phyloP scores from a whole-genome alignment of 768 basidiomycete genomes.

The Vararia minispora region DNA sequence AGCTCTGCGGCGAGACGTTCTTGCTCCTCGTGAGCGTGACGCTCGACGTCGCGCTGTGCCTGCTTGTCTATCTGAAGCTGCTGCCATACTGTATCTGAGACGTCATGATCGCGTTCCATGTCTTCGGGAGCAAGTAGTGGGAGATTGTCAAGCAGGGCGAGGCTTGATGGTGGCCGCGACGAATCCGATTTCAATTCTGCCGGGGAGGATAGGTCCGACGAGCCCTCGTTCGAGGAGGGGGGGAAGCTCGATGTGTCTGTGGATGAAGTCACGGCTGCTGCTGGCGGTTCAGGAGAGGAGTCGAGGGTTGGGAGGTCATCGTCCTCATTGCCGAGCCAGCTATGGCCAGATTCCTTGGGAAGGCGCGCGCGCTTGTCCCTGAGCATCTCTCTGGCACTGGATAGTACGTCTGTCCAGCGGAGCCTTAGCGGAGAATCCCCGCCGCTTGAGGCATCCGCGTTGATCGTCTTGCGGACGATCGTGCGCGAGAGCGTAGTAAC shows the following conservation, averaged over 20 bases:
- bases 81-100: slow-evolving; percentile 40
- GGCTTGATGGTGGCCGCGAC: too few species aligned
- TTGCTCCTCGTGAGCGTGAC: slow-evolving; percentile 14
- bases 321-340: too few species aligned
- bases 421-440: slow-evolving; percentile 9
- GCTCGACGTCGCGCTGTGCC: slow-evolving; percentile 21
- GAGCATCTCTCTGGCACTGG: neutral
- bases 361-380: neutral
- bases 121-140: neutral
- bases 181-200: too few species aligned
- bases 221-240: too few species aligned
- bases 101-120: slow-evolving; percentile 33
- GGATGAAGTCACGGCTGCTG: too few species aligned
- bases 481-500: slow-evolving; percentile 40
- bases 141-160: neutral
- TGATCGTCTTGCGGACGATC: slow-evolving; percentile 32
- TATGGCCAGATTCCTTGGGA: too few species aligned
- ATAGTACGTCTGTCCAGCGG: slow-evolving; percentile 2
- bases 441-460: slow-evolving; percentile 10
- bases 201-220: too few species aligned
- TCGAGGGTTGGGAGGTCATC: neutral
- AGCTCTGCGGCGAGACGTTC: slow-evolving; percentile 5
- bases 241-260: too few species aligned
- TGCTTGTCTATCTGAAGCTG: slow-evolving; percentile 32
- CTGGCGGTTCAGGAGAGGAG: neutral